These are phyloP conservation scores for Paramecium bursaria DNA, from an alignment of 73 alveolate species.

Conservation along the genomic window DNA sequence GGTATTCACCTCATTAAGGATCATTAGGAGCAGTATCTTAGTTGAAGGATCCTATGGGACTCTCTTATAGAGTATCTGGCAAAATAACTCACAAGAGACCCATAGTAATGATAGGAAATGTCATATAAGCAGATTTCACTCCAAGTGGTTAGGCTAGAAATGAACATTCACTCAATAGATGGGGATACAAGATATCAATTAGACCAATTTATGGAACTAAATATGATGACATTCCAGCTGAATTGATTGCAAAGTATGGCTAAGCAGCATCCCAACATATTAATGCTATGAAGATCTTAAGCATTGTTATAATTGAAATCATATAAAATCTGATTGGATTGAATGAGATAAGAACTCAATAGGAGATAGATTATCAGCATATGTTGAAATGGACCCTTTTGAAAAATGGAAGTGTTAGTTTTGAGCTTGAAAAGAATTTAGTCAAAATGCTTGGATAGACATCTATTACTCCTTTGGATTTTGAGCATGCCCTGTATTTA, in stretches of 20 bases:
- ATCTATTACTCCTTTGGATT: slow-evolving; percentile 5
- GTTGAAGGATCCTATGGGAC: slow-evolving; percentile 71
- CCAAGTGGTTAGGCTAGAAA: slow-evolving; percentile 77
- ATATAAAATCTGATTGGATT: slow-evolving; percentile 13
- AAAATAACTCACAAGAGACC: slow-evolving; percentile 75
- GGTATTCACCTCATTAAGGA: slow-evolving; percentile 62
- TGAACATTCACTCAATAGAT: slow-evolving; percentile 74
- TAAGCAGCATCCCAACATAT: too few relatives aligned
- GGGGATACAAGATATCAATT: slow-evolving; percentile 83
- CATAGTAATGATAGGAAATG: slow-evolving; percentile 78
- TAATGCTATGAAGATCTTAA: neutral
- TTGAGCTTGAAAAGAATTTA: slow-evolving; percentile 29
- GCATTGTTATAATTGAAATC: slow-evolving; percentile 31
- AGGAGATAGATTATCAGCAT: neutral
- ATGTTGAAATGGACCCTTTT: slow-evolving; percentile 34
- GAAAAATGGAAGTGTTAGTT: slow-evolving; percentile 33
- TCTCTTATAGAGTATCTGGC: slow-evolving; percentile 77
- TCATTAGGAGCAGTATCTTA: slow-evolving; percentile 28
- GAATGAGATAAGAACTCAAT: slow-evolving; percentile 9
- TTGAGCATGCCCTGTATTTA: slow-evolving; percentile 28
- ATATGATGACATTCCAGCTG: neutral
- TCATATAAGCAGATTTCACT: slow-evolving; percentile 81
- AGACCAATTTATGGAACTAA: slow-evolving; percentile 81
- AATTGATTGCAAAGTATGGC: neutral
- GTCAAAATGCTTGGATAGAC: slow-evolving; percentile 8